Conservation (phyloP, 805 yeast genomes). For the Novakomyces olei region DNA sequence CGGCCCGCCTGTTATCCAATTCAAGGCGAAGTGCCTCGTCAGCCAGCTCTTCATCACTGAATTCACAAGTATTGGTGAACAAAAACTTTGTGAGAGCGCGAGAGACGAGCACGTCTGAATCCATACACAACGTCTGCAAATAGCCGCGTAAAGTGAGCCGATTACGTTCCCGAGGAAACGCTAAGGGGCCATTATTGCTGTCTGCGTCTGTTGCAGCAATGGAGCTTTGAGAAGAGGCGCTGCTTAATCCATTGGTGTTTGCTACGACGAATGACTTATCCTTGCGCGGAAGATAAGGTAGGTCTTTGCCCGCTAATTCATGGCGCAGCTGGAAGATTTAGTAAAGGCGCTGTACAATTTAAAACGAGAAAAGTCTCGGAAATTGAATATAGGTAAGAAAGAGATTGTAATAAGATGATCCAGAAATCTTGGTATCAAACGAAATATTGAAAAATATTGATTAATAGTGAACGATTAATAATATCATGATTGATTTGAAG, state of each 20-base stretch:
- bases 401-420: too few species aligned
- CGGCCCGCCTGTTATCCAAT: slow-evolving; percentile 37
- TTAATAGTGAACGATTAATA: too few species aligned
- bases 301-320: slow-evolving; percentile 56
- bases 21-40: slow-evolving; percentile 40
- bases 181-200: slow-evolving; percentile 6
- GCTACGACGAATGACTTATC: slow-evolving; percentile 15
- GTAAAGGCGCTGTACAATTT: too few species aligned
- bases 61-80: slow-evolving; percentile 12
- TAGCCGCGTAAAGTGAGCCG: slow-evolving; percentile 62
- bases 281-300: slow-evolving; percentile 38
- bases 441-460: too few species aligned
- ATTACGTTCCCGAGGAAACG: slow-evolving; percentile 48
- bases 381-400: too few species aligned
- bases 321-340: too few species aligned
- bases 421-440: too few species aligned
- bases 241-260: neutral
- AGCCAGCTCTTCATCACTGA: slow-evolving; percentile 22
- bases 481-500: too few species aligned
- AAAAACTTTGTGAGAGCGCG: slow-evolving; percentile 33
- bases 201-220: neutral
- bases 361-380: too few species aligned
- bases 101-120: slow-evolving; percentile 34
- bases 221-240: neutral
- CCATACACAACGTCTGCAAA: slow-evolving; percentile 29